Evolutionary conservation across 2,329 filamentous ascomycete genomes (phyloP).

Genomic region (Gaeumannomyces tritici): DNA sequence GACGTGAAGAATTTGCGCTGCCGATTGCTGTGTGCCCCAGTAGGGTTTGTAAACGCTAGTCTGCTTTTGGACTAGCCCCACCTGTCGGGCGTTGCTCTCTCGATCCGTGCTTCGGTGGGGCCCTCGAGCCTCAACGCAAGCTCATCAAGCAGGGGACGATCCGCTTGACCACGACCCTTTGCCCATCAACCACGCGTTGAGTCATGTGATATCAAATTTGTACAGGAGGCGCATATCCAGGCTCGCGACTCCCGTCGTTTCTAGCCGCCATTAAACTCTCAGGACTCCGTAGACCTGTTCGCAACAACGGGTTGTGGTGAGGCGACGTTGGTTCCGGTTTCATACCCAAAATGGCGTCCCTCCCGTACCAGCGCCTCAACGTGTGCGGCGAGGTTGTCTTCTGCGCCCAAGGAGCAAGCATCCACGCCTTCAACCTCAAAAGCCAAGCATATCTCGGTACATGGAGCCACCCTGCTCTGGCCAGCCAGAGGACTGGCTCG

Average conservation of each 20-base stretch:
- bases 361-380: conserved; percentile 58
- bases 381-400: conserved; percentile 51
- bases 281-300: not conserved
- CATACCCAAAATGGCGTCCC: conserved; percentile 23
- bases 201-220: conserved; percentile 7
- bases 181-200: not conserved
- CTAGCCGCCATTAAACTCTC: not conserved
- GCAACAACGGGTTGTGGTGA: too few relatives aligned
- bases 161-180: not conserved
- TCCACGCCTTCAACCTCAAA: conserved; percentile 57
- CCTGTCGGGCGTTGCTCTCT: too few relatives aligned
- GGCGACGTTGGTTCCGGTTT: not conserved
- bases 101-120: too few relatives aligned
- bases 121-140: too few relatives aligned
- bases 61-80: not conserved
- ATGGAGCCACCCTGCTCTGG: conserved; percentile 43
- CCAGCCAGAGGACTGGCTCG: conserved; percentile 16
- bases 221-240: not conserved
- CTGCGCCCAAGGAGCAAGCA: conserved; percentile 61
- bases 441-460: conserved; percentile 48
- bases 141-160: not conserved
- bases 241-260: not conserved
- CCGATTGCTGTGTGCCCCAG: not conserved
- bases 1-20: not conserved
- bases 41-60: not conserved